These are phyloP conservation scores for Metrosideros polymorpha DNA, from an alignment of 441 rosid species.

Conservation along the genomic window DNA sequence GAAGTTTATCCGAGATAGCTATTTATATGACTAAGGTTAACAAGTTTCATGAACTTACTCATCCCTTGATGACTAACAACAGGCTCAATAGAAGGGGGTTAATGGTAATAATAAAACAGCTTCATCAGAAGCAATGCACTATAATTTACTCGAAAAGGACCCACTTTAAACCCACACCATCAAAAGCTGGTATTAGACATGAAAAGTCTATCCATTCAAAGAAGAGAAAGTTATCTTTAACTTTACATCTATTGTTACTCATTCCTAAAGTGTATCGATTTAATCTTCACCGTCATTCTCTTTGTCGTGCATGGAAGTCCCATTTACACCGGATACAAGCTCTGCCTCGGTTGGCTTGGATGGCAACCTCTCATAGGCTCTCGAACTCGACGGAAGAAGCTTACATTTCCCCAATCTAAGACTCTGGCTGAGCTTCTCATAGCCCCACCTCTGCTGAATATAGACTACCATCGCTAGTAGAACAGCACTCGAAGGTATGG, in stretches of 20 bases:
- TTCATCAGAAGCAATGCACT: not conserved
- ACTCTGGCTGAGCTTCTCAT: conserved; percentile 51
- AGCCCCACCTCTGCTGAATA: conserved; percentile 72
- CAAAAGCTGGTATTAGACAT: not conserved
- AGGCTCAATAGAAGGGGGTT: not conserved
- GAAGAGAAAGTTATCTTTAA: not conserved
- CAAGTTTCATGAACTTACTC: not conserved
- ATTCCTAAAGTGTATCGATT: not conserved
- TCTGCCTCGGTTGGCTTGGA: conserved; percentile 53
- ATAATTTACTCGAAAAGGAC: not conserved
- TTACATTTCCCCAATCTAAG: conserved; percentile 33
- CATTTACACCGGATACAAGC: conserved; percentile 37
- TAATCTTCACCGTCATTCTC: conserved; percentile 31
- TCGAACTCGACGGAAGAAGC: conserved; percentile 52
- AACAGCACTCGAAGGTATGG: conserved; percentile 54
- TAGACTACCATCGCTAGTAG: conserved; percentile 44
- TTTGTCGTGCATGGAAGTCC: conserved; percentile 3
- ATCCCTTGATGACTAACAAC: not conserved
- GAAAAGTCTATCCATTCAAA: not conserved
- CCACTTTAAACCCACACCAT: not conserved
- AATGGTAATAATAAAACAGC: not conserved
- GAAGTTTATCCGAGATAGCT: not conserved
- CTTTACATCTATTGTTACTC: not conserved
- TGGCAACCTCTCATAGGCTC: conserved; percentile 56
- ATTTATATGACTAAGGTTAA: not conserved